These are phyloP conservation scores for Phytophthora cactorum DNA, from an alignment of 352 stramenopile genomes.

Conservation along the genomic window DNA sequence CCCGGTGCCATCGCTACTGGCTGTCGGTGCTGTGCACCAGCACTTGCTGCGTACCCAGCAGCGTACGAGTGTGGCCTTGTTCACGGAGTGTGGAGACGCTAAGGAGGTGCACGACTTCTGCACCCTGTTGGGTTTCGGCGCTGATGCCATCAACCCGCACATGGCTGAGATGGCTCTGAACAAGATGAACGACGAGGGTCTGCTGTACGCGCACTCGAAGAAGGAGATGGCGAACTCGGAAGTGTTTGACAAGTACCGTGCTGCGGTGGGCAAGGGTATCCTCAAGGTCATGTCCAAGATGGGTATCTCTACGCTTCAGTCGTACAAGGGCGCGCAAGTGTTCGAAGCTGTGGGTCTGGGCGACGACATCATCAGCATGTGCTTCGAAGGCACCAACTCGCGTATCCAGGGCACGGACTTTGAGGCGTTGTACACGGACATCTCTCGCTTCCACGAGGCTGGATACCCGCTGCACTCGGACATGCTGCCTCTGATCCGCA, in stretches of 20 bases:
- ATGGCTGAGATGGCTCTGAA: slow-evolving; percentile 95
- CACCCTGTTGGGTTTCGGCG: slow-evolving; percentile 94
- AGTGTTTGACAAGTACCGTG: slow-evolving; percentile 72
- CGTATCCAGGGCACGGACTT: slow-evolving; percentile 95
- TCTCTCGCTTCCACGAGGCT: slow-evolving; percentile 91
- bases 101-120: slow-evolving; percentile 97
- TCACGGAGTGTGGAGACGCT: slow-evolving; percentile 94
- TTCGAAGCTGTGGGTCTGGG: slow-evolving; percentile 96
- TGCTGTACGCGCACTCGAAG: slow-evolving; percentile 67
- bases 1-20: slow-evolving; percentile 94
- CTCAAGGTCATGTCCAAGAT: slow-evolving; percentile 94
- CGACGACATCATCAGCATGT: slow-evolving; percentile 91
- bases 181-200: slow-evolving; percentile 96
- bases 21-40: slow-evolving; percentile 96
- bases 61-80: slow-evolving; percentile 88
- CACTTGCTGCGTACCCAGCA: slow-evolving; percentile 95
- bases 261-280: slow-evolving; percentile 72
- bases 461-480: slow-evolving; percentile 86
- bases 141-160: slow-evolving; percentile 95
- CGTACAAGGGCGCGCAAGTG: slow-evolving; percentile 96
- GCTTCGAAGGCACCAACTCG: slow-evolving; percentile 87
- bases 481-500: slow-evolving; percentile 90
- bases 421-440: slow-evolving; percentile 95
- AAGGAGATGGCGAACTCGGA: slow-evolving; percentile 61
- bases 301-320: slow-evolving; percentile 95